Base-by-base conservation (phyloP, 139 green algal species). In the Chlamydomonas sp. region DNA sequence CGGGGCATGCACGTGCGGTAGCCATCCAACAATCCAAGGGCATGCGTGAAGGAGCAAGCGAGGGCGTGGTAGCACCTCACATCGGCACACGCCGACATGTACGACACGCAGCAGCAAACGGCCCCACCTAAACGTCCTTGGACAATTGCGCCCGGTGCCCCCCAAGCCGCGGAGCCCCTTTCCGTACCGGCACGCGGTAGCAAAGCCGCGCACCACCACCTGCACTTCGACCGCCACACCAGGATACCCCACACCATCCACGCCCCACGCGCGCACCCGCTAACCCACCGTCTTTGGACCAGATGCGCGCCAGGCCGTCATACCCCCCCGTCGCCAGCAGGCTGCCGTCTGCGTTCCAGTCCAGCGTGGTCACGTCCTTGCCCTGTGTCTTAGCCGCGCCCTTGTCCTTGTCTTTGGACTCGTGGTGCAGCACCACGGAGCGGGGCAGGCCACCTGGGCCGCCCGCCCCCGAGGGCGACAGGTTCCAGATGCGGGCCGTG, bases 341-440 rank as follows among this genome's bases (percentile, higher is more conserved):
- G 17, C 86, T 90, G 18, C 97, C 97, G 62, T 98, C 95, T 0
- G 87, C 92, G 82, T 96, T 96, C 97, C 97, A 99, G 87, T 99
- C 97, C 62, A 99, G 88, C 15, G 96, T 98, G 0, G 97, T 99
- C 12, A 99, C 96, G 89, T 99, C 97, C 80, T 96, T 89, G 74
- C 73, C 80, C 31, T 87, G 61, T 5, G 9, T 59, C 69, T 91
- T 91, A 64, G 89, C 84, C 18, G 20, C 79, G 83, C 1, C 60
- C 80, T 82, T 79, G 85, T 2, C 85, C 85, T 18, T 83, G 87
- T 77, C 88, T 17, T 90, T 88, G 76, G 69, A 63, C 62, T 90
- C 72, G 80, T 93, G 92, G 57, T 87, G 63, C 12, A 93, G 89
- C 68, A 95, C 89, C 49, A 89, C 84, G 59, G 90, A 85, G 9